A percentile compares a stretch with the other conserved stretches of the same genome.
Conservation (phyloP, 768 basidiomycete genomes). For the Agrocybe pediades region DNA sequence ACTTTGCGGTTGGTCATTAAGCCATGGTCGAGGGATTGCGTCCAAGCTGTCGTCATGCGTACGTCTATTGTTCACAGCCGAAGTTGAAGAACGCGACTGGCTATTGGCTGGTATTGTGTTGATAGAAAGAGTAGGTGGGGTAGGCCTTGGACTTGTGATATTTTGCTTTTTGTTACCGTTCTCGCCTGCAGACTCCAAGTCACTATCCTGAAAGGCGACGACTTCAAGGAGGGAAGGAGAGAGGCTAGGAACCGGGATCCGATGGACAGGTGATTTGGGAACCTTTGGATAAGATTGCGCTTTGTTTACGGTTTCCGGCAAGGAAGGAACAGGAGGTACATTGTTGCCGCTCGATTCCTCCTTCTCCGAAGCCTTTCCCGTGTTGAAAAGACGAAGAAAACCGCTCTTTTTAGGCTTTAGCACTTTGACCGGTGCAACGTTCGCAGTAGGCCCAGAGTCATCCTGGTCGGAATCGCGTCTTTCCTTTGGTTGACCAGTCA, state of each 20-base stretch:
- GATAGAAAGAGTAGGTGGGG: constrained; percentile 44
- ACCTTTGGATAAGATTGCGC: constrained; percentile 29
- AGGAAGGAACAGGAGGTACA: constrained; percentile 60
- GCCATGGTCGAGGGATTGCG: constrained; percentile 27
- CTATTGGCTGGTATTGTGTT: constrained; percentile 30
- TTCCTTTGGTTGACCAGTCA: constrained; percentile 44
- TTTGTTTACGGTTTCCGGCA: constrained; percentile 31
- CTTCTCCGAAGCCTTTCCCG: constrained; percentile 47
- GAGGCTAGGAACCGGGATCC: constrained; percentile 45
- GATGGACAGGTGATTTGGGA: constrained; percentile 31
- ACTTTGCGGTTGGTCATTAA: constrained; percentile 46
- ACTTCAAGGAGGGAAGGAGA: constrained; percentile 35
- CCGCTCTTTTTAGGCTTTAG: constrained; percentile 81
- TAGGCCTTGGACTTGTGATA: constrained; percentile 32
- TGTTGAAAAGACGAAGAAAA: constrained; percentile 77
- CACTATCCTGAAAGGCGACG: constrained; percentile 14
- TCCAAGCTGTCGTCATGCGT: constrained; percentile 21
- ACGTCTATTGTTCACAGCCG: constrained; percentile 22
- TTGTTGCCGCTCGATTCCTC: constrained; percentile 40
- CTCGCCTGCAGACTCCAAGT: constrained; percentile 4
- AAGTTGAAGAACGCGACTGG: constrained; percentile 18
- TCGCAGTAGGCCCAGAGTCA: constrained; percentile 10
- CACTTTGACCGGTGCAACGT: constrained; percentile 37
- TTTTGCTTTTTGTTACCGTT: constrained; percentile 6
- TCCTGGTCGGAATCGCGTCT: constrained; percentile 42